Evolutionary conservation across 352 stramenopile species (phyloP), one percentile per base, ranked within the genome.

Genomic region (Proteromonas lacertae): DNA sequence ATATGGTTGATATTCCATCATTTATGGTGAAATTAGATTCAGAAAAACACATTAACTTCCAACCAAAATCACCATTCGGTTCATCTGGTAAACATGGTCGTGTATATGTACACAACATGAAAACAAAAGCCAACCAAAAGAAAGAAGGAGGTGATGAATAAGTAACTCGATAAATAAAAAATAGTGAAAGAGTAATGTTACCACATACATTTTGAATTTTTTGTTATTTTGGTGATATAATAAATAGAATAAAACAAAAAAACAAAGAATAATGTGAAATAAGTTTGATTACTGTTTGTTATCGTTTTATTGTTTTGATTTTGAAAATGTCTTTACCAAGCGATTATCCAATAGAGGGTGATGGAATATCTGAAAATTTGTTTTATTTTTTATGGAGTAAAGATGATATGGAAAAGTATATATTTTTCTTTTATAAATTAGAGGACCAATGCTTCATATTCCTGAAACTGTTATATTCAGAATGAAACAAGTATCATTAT

Each of bases 1-100:
- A 95, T 59, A 62, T 98, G 33, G 86, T 96, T 28, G 90, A 95
- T 59, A 74, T 95, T 18, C 80, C 86, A 16, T 92, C 74, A 31
- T 96, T 96, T 69, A 81, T 96, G 45, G 83, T 97, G 18, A 73
- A 82, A 46, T 77, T 89, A 43, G 71, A 92, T 61, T 91, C 71
- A 38, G 82, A 96, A 62, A 94, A 94, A 64, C 81, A 96, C 75
- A 96, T 98, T 69, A 81, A 96, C 64, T 95, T 95, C 58, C 55
- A 80, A 36, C 62, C 90, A 45, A 92, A 76, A 46, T 93, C 76
- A 38, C 83, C 84, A 24, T 96, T 93, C 53, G 82, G 81, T 46
- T 78, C 93, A 59, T n/a, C n/a, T n/a, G 82, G 82, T 47, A 60
- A 75, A 45, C 79, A 76, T 41, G 84, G 82, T 56, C 78, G 84